A percentile compares a stretch with the other conserved stretches of the same genome.
Conservation (phyloP, 257 asterid species). For the Salvia splendens region DNA sequence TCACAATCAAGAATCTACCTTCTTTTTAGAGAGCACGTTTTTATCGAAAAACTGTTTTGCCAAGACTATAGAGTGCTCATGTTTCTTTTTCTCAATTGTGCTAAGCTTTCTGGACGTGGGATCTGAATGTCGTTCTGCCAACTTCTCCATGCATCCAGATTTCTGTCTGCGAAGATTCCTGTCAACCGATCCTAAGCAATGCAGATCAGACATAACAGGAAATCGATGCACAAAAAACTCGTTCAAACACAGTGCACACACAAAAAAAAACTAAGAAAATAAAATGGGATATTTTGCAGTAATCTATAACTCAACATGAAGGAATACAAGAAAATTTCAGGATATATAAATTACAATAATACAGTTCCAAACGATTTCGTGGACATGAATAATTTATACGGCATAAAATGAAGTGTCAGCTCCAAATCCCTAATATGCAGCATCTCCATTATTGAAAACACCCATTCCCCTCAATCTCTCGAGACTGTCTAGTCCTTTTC, state of each 20-base stretch:
- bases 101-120: conserved; percentile 34
- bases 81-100: conserved; percentile 31
- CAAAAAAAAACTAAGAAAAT: not conserved
- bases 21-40: conserved; percentile 55
- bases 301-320: not conserved
- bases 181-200: conserved; percentile 55
- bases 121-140: conserved; percentile 31
- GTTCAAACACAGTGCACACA: not conserved
- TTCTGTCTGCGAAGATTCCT: conserved; percentile 39
- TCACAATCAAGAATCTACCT: conserved; percentile 47
- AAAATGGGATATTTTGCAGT: not conserved
- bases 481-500: not conserved
- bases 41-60: conserved; percentile 56
- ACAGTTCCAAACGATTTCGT: not conserved
- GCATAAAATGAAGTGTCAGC: not conserved
- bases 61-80: conserved; percentile 34
- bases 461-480: not conserved
- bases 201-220: conserved; percentile 35
- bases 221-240: conserved; percentile 21
- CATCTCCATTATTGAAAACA: not conserved
- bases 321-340: not conserved
- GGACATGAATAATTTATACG: not conserved
- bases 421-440: conserved; percentile 5
- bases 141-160: conserved; percentile 34
- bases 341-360: not conserved